Conservation (phyloP, 2,329 filamentous ascomycete species). For the Davidsoniella australis region DNA sequence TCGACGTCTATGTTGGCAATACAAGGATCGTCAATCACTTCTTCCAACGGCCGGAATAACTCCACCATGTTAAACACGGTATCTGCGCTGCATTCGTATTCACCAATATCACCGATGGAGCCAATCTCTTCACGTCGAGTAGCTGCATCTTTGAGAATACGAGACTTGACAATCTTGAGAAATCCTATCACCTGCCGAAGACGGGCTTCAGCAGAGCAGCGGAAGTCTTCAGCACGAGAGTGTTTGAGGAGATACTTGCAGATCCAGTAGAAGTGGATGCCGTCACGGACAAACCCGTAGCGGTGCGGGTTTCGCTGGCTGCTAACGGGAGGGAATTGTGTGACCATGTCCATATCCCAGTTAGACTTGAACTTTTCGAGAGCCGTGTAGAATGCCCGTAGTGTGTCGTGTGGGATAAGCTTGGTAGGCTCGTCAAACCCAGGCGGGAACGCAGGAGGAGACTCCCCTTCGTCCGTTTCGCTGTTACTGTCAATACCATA, state of each 20-base stretch:
- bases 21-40: slow-evolving; percentile 26
- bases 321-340: slow-evolving; percentile 42
- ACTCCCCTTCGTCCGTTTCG: slow-evolving; percentile 23
- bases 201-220: slow-evolving; percentile 38
- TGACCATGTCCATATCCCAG: slow-evolving; percentile 53
- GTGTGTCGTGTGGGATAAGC: slow-evolving; percentile 29
- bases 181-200: slow-evolving; percentile 43
- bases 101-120: slow-evolving; percentile 50
- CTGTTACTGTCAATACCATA: slow-evolving; percentile 15
- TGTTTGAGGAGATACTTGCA: slow-evolving; percentile 48
- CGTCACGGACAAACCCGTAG: slow-evolving; percentile 54
- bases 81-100: slow-evolving; percentile 44
- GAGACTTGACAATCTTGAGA: slow-evolving; percentile 40
- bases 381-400: slow-evolving; percentile 34
- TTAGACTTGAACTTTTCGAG: slow-evolving; percentile 55
- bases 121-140: slow-evolving; percentile 50
- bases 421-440: slow-evolving; percentile 17
- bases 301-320: slow-evolving; percentile 36
- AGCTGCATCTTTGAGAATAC: slow-evolving; percentile 46
- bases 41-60: slow-evolving; percentile 45
- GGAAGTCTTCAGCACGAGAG: slow-evolving; percentile 34
- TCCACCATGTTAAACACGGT: slow-evolving; percentile 55
- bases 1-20: slow-evolving; percentile 27
- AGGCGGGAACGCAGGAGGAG: neutral
- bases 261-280: slow-evolving; percentile 57